phyloP scores from a whole-genome alignment of 441 rosid species.

The Gossypium lobatum region DNA sequence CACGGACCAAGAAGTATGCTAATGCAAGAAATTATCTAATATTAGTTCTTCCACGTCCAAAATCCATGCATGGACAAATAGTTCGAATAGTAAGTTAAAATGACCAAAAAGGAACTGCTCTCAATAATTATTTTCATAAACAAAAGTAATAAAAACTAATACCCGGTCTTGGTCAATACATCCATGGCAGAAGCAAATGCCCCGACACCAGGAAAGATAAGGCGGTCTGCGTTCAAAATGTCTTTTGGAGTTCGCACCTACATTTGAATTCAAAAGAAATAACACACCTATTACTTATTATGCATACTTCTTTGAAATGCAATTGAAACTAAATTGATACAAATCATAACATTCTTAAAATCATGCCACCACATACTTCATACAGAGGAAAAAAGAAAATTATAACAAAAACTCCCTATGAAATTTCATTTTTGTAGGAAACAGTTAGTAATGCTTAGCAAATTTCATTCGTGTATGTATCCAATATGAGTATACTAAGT shows the following conservation, averaged over 20 bases:
- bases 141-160: not conserved
- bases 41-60: not conserved
- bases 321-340: conserved; percentile 2
- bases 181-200: conserved; percentile 95
- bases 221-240: conserved; percentile 68
- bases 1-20: not conserved
- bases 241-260: conserved; percentile 82
- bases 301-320: not conserved
- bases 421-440: not conserved
- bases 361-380: conserved; percentile 4
- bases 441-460: not conserved
- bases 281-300: not conserved
- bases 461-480: not conserved
- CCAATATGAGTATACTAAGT: not conserved
- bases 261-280: conserved; percentile 13
- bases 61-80: not conserved
- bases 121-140: not conserved
- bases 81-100: not conserved
- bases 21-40: not conserved
- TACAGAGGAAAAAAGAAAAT: not conserved
- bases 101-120: not conserved
- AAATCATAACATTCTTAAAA: not conserved
- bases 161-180: conserved; percentile 78
- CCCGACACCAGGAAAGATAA: conserved; percentile 92
- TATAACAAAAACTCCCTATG: not conserved